phyloP scores from a whole-genome alignment of 2,329 filamentous ascomycete species.

The Colletotrichum eremochloae region DNA sequence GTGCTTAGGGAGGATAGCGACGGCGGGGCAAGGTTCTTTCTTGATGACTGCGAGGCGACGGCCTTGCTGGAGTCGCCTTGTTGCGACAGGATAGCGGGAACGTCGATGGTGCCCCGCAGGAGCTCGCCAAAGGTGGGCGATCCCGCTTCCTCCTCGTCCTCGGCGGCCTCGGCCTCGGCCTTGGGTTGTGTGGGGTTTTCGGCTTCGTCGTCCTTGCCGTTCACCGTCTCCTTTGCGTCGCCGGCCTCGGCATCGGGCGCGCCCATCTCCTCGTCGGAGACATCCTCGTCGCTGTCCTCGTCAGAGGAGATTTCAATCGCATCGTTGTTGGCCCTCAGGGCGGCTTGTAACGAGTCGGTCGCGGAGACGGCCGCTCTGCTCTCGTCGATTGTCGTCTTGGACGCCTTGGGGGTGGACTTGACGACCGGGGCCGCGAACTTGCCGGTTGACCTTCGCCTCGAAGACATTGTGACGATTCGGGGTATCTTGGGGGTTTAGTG shows the following conservation, averaged over 20 bases:
- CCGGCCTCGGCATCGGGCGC: constrained; percentile 45
- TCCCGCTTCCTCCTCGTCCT: constrained; percentile 62
- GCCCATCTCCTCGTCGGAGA: constrained; percentile 58
- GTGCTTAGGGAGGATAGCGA: constrained; percentile 87
- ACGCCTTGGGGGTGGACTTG: constrained; percentile 65
- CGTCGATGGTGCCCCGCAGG: constrained; percentile 82
- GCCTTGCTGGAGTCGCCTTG: constrained; percentile 47
- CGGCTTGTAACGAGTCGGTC: constrained; percentile 55
- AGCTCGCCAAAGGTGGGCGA: constrained; percentile 87
- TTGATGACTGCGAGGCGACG: constrained; percentile 57
- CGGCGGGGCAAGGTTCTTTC: constrained; percentile 69
- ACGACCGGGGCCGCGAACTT: constrained; percentile 69
- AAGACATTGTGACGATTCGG: constrained; percentile 61
- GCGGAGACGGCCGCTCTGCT: constrained; percentile 67
- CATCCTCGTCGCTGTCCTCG: constrained; percentile 61
- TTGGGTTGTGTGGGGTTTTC: constrained; percentile 47
- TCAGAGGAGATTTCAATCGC: constrained; percentile 72
- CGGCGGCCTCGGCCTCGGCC: constrained; percentile 49
- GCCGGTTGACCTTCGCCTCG: constrained; percentile 71
- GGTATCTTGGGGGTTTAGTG: constrained; percentile 12
- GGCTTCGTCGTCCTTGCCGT: constrained; percentile 45
- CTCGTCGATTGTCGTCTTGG: constrained; percentile 69
- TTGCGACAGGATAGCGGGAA: constrained; percentile 71
- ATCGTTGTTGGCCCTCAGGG: constrained; percentile 51
- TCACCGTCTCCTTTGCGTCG: constrained; percentile 41